These are phyloP conservation scores for Annona cherimola DNA, from an alignment of 164 flowering plant species.

Conservation along the genomic window DNA sequence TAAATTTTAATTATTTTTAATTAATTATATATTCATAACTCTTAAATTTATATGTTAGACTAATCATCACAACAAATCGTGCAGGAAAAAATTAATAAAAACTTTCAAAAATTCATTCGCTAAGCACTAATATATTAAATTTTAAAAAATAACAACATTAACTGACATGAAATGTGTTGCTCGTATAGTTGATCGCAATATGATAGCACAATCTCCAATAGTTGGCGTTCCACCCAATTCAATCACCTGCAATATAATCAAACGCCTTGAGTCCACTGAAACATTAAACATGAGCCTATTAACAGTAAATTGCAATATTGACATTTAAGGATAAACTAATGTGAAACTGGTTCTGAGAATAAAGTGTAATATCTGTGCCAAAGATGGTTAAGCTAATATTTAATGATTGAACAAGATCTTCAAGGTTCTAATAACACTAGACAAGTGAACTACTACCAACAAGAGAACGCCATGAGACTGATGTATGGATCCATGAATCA, in stretches of 20 bases:
- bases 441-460: background rate
- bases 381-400: background rate
- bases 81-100: too few species aligned
- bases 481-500: background rate
- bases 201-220: slow-evolving; percentile 89
- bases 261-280: too few species aligned
- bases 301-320: background rate
- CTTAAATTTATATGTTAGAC: too few species aligned
- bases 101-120: too few species aligned
- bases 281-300: background rate
- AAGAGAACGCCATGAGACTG: background rate
- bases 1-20: too few species aligned
- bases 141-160: too few species aligned
- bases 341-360: background rate
- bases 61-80: too few species aligned
- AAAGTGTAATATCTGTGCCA: background rate
- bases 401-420: background rate
- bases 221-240: slow-evolving; percentile 96
- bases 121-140: too few species aligned
- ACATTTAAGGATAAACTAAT: too few species aligned
- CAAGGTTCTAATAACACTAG: background rate
- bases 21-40: too few species aligned
- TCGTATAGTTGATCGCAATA: slow-evolving; percentile 79
- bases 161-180: slow-evolving; percentile 18
- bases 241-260: slow-evolving; percentile 53